A percentile compares a stretch with the other conserved stretches of the same genome.
phyloP scores from a whole-genome alignment of 352 stramenopile species.

The Pythium brassicae region DNA sequence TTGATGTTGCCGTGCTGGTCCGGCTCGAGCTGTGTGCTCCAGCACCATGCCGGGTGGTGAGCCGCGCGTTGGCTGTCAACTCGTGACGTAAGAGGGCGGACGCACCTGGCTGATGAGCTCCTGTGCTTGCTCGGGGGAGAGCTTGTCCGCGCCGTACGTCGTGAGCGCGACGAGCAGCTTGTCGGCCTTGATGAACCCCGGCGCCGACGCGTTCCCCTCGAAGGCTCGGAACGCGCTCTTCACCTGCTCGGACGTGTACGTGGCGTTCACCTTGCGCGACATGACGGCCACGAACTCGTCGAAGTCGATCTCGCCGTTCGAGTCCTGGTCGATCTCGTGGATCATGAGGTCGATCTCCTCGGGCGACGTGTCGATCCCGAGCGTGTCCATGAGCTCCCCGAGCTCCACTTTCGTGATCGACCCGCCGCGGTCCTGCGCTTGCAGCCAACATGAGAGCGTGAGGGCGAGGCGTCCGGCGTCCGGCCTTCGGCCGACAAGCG shows the following conservation, averaged over 20 bases:
- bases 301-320: constrained; percentile 94
- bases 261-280: constrained; percentile 92
- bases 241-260: constrained; percentile 91
- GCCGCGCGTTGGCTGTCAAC: neutral
- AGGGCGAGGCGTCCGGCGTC: too few relatives aligned
- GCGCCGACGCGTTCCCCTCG: constrained; percentile 54
- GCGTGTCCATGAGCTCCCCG: constrained; percentile 91
- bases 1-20: constrained; percentile 92
- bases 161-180: constrained; percentile 82
- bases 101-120: constrained; percentile 88
- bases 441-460: neutral
- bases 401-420: constrained; percentile 94
- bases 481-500: too few relatives aligned
- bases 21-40: constrained; percentile 75
- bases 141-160: constrained; percentile 88
- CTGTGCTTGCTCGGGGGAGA: constrained; percentile 87
- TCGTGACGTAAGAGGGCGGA: too few relatives aligned
- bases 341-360: constrained; percentile 96
- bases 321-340: constrained; percentile 94
- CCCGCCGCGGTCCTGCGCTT: constrained; percentile 81
- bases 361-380: constrained; percentile 90
- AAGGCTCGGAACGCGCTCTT: constrained; percentile 88
- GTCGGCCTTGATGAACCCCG: constrained; percentile 82
- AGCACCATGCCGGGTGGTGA: neutral
- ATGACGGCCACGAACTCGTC: constrained; percentile 95